Percentiles rank a stretch among this genome's conserved stretches.
phyloP scores from a whole-genome alignment of 2,329 filamentous ascomycete species.

The Lanzia echinophila region DNA sequence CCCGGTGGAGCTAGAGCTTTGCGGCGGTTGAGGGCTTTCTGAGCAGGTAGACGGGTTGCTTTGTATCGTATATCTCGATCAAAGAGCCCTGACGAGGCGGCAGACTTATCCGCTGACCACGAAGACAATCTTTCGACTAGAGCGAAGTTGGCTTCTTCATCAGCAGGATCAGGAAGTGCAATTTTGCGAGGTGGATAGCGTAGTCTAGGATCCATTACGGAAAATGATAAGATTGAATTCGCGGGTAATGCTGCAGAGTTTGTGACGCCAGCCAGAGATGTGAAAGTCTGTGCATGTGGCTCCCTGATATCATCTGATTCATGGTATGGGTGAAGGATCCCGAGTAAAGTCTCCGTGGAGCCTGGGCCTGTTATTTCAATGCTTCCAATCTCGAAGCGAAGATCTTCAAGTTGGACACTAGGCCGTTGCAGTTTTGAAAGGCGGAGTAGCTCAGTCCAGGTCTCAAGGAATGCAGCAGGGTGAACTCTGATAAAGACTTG shows the following conservation, averaged over 20 bases:
- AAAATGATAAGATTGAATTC: slow-evolving; percentile 66
- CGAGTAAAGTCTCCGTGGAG: slow-evolving; percentile 70
- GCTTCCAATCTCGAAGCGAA: slow-evolving; percentile 66
- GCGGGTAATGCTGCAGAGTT: slow-evolving; percentile 64
- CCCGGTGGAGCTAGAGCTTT: slow-evolving; percentile 60
- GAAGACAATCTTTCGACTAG: slow-evolving; percentile 55
- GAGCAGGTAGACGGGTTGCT: slow-evolving; percentile 62
- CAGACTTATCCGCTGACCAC: slow-evolving; percentile 58
- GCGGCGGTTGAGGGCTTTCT: slow-evolving; percentile 75
- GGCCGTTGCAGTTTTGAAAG: slow-evolving; percentile 55
- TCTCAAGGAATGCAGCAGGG: slow-evolving; percentile 66
- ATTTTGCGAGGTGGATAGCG: slow-evolving; percentile 62
- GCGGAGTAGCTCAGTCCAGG: slow-evolving; percentile 55
- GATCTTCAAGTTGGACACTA: slow-evolving; percentile 55
- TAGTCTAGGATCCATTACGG: slow-evolving; percentile 72
- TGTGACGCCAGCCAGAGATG: slow-evolving; percentile 49
- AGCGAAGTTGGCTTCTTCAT: slow-evolving; percentile 30
- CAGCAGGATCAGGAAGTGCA: slow-evolving; percentile 34
- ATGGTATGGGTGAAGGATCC: slow-evolving; percentile 52
- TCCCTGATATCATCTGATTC: slow-evolving; percentile 32
- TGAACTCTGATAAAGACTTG: slow-evolving; percentile 69
- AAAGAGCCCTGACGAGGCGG: slow-evolving; percentile 54
- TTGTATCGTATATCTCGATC: slow-evolving; percentile 57
- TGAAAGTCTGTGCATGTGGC: slow-evolving; percentile 43
- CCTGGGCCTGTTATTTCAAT: slow-evolving; percentile 66